Evolutionary conservation across 306 rosid species (phyloP).

Genomic region (Oxytropis ochrocephala): DNA sequence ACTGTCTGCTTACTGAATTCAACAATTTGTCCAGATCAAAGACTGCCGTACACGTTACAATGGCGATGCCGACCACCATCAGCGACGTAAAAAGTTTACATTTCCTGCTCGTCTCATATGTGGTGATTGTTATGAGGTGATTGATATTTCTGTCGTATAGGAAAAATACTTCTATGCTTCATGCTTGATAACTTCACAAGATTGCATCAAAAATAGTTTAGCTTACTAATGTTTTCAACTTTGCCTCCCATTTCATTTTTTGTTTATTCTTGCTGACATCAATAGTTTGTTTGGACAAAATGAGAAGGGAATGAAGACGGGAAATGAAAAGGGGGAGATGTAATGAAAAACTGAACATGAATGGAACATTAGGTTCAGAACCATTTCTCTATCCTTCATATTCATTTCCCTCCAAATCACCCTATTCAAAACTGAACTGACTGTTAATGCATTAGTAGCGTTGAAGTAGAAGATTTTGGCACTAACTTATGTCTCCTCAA

Average conservation of each 20-base stretch:
- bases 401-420: neutral
- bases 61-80: constrained; percentile 96
- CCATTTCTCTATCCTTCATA: neutral
- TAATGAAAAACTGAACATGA: neutral
- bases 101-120: constrained; percentile 96
- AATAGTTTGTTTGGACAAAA: neutral
- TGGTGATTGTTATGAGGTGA: constrained; percentile 96
- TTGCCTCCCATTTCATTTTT: neutral
- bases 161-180: neutral
- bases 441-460: neutral
- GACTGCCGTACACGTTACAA: constrained; percentile 96
- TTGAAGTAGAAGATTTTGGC: neutral
- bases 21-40: constrained; percentile 60
- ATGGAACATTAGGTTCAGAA: neutral
- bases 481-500: neutral
- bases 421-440: neutral
- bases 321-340: neutral
- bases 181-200: neutral
- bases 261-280: neutral
- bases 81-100: constrained; percentile 77
- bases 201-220: neutral
- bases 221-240: neutral
- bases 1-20: constrained; percentile 15
- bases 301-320: neutral
- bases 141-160: neutral